phyloP scores from a whole-genome alignment of 1,139 yeast species.

The Sugiyamaella japonica region DNA sequence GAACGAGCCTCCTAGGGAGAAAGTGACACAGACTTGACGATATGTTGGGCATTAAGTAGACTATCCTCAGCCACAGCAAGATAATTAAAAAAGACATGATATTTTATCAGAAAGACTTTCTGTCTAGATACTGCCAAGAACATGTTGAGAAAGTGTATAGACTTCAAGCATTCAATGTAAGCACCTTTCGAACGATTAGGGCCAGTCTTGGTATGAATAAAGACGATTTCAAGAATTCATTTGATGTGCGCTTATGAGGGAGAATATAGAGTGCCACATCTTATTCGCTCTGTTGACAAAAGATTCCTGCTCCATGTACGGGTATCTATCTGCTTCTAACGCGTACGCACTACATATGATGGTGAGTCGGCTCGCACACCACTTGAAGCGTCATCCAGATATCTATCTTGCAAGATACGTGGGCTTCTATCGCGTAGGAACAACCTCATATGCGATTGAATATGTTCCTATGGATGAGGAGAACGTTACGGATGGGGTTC shows the following conservation, averaged over 20 bases:
- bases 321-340: neutral
- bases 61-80: too few species aligned
- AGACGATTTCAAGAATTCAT: neutral
- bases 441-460: too few species aligned
- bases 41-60: neutral
- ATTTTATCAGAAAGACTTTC: neutral
- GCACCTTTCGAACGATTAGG: neutral
- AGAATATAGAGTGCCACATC: neutral
- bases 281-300: neutral
- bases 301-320: neutral
- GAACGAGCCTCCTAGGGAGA: too few species aligned
- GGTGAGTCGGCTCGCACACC: too few species aligned
- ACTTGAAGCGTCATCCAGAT: too few species aligned
- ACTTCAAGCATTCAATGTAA: neutral
- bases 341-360: too few species aligned
- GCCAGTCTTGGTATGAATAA: neutral
- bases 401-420: too few species aligned
- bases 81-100: too few species aligned
- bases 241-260: neutral
- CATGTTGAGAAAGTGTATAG: neutral
- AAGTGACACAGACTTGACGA: neutral
- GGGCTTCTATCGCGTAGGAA: too few species aligned
- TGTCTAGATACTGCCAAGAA: neutral
- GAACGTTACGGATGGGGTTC: too few species aligned
- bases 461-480: too few species aligned